Percentiles rank a stretch among this genome's conserved stretches.
phyloP scores from a whole-genome alignment of 2,329 filamentous ascomycete genomes.

The Epichloe gansuensis region DNA sequence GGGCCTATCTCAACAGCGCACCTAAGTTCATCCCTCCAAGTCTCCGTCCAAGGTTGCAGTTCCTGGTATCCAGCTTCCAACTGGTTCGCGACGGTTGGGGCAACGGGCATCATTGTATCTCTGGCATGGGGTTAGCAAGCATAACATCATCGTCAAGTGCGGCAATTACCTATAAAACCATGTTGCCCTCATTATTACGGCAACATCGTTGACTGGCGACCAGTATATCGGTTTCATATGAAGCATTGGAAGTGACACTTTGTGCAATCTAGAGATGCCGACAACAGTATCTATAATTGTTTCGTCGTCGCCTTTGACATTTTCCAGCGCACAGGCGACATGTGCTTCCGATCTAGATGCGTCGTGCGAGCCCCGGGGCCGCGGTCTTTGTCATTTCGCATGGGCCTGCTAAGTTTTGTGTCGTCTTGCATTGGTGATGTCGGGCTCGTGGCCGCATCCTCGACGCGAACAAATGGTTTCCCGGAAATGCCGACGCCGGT shows the following conservation, averaged over 20 bases:
- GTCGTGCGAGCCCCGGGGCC: background rate
- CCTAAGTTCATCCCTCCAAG: constrained; percentile 82
- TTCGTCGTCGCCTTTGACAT: constrained; percentile 10
- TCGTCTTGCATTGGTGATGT: background rate
- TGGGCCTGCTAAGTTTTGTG: background rate
- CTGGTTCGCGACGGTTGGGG: constrained; percentile 76
- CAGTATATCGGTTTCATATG: constrained; percentile 97
- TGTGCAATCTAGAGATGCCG: constrained; percentile 78
- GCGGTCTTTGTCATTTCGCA: background rate
- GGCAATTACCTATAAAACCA: constrained; percentile 74
- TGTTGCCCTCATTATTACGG: constrained; percentile 70
- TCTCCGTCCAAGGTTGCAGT: constrained; percentile 77
- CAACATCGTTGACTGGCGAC: constrained; percentile 84
- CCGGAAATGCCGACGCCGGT: background rate
- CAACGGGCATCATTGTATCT: constrained; percentile 84
- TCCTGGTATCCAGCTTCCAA: constrained; percentile 85
- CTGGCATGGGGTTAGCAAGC: constrained; percentile 19
- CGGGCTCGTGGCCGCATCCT: background rate
- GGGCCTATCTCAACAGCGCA: constrained; percentile 87
- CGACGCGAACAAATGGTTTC: background rate
- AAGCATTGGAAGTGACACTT: constrained; percentile 70
- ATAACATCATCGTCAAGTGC: background rate
- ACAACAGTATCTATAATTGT: constrained; percentile 58
- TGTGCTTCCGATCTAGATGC: background rate
- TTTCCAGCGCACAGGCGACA: constrained; percentile 11